These are phyloP conservation scores for Plectosphaerella cucumerina DNA, from an alignment of 2,329 filamentous ascomycete species.

Conservation along the genomic window DNA sequence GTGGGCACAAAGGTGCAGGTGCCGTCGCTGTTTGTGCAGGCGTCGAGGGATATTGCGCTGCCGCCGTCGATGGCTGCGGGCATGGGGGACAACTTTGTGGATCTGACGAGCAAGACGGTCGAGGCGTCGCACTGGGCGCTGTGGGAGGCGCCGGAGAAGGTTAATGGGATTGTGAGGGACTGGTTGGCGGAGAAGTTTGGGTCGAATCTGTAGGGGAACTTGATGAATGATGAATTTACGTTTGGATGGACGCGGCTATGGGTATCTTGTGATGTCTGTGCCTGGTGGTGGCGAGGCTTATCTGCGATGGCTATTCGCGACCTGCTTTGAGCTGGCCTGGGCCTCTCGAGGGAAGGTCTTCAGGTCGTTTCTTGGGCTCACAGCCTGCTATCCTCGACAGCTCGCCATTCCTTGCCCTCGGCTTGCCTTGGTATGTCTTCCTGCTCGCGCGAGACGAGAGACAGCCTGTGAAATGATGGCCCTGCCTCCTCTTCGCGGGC, in stretches of 20 bases:
- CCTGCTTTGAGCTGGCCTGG: no score
- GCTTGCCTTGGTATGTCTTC: no score
- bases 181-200: slow-evolving; percentile 49
- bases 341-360: no score
- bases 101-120: slow-evolving; percentile 63
- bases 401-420: no score
- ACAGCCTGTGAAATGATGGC: no score
- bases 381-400: no score
- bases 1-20: slow-evolving; percentile 54
- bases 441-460: no score
- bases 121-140: slow-evolving; percentile 77
- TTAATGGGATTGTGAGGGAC: slow-evolving; percentile 63
- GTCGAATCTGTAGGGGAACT: neutral
- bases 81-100: slow-evolving; percentile 66
- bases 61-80: slow-evolving; percentile 64
- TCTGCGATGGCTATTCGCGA: no score
- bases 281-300: no score
- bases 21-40: slow-evolving; percentile 72
- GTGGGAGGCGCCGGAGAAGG: slow-evolving; percentile 64
- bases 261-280: no score
- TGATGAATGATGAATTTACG: neutral
- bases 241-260: neutral
- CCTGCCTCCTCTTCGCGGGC: no score
- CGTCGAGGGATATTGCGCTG: slow-evolving; percentile 66
- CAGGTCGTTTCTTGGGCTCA: no score